Conservation (phyloP, 2,329 filamentous ascomycete species). For the Aspergillus tubingensis region DNA sequence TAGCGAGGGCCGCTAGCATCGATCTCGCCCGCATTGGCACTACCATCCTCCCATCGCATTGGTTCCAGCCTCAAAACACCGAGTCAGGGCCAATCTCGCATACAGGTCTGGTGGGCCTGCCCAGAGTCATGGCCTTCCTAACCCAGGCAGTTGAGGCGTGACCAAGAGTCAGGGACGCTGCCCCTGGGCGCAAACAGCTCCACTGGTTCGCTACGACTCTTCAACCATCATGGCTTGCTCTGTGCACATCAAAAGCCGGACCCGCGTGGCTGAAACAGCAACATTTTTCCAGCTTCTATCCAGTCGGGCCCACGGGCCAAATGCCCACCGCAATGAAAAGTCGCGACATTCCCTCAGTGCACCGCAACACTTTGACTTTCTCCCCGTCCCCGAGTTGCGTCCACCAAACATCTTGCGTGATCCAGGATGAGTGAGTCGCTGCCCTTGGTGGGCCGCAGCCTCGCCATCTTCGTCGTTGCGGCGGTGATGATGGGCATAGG, state of each 20-base stretch:
- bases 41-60: too few relatives aligned
- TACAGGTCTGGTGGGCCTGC: background rate
- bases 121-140: too few relatives aligned
- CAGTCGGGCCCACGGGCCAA: too few relatives aligned
- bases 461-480: slow-evolving; percentile 22
- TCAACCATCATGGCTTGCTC: background rate
- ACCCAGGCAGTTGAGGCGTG: too few relatives aligned
- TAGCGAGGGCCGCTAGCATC: background rate
- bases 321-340: background rate
- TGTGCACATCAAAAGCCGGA: background rate
- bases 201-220: background rate
- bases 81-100: background rate
- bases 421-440: slow-evolving; percentile 14
- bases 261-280: background rate
- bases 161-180: too few relatives aligned
- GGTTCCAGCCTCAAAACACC: background rate
- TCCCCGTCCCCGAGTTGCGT: background rate
- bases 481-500: slow-evolving; percentile 24
- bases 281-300: background rate
- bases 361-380: background rate
- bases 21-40: background rate
- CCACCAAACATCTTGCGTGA: too few relatives aligned
- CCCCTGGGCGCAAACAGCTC: background rate
- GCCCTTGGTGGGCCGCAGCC: slow-evolving; percentile 20
- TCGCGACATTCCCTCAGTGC: background rate